These are phyloP conservation scores for Fusarium sp. DNA, from an alignment of 2,329 filamentous ascomycete species.

Conservation along the genomic window DNA sequence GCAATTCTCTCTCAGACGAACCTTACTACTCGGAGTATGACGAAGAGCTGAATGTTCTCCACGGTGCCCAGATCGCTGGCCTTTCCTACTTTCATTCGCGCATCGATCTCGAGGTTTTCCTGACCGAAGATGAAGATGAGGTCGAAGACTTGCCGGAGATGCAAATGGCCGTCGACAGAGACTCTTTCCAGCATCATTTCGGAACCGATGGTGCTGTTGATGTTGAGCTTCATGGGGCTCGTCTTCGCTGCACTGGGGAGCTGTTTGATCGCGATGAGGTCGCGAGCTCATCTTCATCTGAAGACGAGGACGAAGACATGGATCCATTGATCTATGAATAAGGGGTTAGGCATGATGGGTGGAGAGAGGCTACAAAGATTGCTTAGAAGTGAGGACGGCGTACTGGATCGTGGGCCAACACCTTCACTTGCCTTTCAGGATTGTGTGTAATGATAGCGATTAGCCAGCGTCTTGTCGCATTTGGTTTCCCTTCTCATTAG, in stretches of 20 bases:
- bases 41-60: constrained; percentile 40
- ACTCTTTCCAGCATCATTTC: constrained; percentile 42
- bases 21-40: constrained; percentile 34
- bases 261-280: constrained; percentile 27
- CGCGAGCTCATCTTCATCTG: neutral
- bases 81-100: neutral
- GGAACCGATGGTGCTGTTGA: constrained; percentile 40
- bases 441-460: neutral
- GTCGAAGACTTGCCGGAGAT: constrained; percentile 42
- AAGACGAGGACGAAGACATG: neutral
- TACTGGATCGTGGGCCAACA: neutral
- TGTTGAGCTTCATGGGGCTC: constrained; percentile 41
- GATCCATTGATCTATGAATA: neutral
- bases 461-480: neutral
- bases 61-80: constrained; percentile 43
- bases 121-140: constrained; percentile 44
- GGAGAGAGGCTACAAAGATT: neutral
- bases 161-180: constrained; percentile 47
- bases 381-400: neutral
- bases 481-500: neutral
- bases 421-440: neutral
- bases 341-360: neutral
- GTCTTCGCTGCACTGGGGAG: constrained; percentile 33
- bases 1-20: constrained; percentile 36
- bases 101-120: constrained; percentile 48